A percentile compares a stretch with the other conserved stretches of the same genome.
Evolutionary conservation across 805 yeast genomes (phyloP).

Genomic region (Martiniozyma abietophila): DNA sequence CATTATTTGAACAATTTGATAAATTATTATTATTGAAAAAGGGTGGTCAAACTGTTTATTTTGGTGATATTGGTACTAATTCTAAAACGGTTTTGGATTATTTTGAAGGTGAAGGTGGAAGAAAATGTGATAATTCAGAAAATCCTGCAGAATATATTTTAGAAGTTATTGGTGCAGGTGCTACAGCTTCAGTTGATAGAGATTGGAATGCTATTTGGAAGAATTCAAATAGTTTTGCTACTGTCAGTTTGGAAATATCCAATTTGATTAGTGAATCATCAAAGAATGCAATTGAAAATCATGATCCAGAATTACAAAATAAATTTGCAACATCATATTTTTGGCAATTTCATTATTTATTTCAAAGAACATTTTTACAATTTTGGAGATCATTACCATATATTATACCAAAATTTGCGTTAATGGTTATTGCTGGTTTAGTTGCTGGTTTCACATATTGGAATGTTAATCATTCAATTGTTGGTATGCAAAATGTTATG

Average conservation of each 20-base stretch:
- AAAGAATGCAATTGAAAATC: conserved; percentile 8
- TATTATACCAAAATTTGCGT: conserved; percentile 37
- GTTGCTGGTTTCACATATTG: conserved; percentile 53
- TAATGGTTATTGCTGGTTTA: conserved; percentile 32
- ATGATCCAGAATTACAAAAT: conserved; percentile 11
- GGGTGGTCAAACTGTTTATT: conserved; percentile 47
- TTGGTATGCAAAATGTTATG: conserved; percentile 53
- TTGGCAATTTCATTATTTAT: conserved; percentile 28
- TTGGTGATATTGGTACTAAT: conserved; percentile 43
- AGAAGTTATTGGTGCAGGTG: conserved; percentile 74
- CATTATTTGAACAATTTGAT: conserved; percentile 33
- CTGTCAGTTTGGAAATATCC: conserved; percentile 24
- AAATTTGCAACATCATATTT: conserved; percentile 39
- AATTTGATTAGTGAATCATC: conserved; percentile 17
- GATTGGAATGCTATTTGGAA: conserved; percentile 64
- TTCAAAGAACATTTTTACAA: conserved; percentile 30
- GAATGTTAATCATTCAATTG: conserved; percentile 40
- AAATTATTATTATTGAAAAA: conserved; percentile 35
- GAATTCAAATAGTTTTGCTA: conserved; percentile 22
- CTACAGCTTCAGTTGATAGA: conserved; percentile 48
- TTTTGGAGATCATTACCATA: conserved; percentile 42
- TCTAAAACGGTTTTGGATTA: conserved; percentile 34
- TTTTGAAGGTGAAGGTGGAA: conserved; percentile 50
- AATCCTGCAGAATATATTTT: conserved; percentile 74
- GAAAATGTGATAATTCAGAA: conserved; percentile 48